Evolutionary conservation across 306 rosid species (phyloP), one percentile per base, ranked within the genome.

Genomic region (Glycine tomentella): DNA sequence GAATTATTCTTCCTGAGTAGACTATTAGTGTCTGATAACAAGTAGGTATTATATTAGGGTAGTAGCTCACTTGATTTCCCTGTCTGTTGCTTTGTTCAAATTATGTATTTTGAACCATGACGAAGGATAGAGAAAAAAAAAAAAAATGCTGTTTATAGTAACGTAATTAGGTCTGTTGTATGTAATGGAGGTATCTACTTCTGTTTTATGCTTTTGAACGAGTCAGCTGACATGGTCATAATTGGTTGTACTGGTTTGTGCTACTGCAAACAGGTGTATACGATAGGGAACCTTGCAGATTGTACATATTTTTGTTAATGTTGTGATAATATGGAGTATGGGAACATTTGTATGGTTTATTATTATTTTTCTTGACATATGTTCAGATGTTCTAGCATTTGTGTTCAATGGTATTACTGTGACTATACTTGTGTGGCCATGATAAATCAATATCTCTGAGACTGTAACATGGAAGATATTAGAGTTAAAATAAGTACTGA

Each of bases 1-100:
- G 92, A 86, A 82, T 87, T 89, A 76, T 92, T 90, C 90, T 84
- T 93, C 91, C 86, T 76, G 79, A 86, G 80, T 90, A 90, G 98
- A 89, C 87, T 78, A 69, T 61, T 83, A 85, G 92, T 88, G 84
- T 86, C 83, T 82, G 86, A 82, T 88, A 83, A 85, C 88, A 86
- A 58, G 82, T 91, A 93, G 97, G 91, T 78, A 72, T 68, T 82
- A 78, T 87, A 51, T 83, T 90, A 92, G 97, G 86, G 62, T 88
- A 85, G 89, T 84, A 68, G 59, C 83, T 87, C 78, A 87, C 91
- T 86, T 89, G 80, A 81, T 80, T 77, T 81, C 71, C 78, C 87
- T 58, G 53, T 82, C 85, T 86, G 82, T 80, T 91, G 80, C 84
- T 86, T 86, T 57, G 74, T 86, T 90, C 83, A 80, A 86, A 84